Base-by-base conservation (phyloP, 495 filamentous ascomycete species). In the Hyaloscypha variabilis region DNA sequence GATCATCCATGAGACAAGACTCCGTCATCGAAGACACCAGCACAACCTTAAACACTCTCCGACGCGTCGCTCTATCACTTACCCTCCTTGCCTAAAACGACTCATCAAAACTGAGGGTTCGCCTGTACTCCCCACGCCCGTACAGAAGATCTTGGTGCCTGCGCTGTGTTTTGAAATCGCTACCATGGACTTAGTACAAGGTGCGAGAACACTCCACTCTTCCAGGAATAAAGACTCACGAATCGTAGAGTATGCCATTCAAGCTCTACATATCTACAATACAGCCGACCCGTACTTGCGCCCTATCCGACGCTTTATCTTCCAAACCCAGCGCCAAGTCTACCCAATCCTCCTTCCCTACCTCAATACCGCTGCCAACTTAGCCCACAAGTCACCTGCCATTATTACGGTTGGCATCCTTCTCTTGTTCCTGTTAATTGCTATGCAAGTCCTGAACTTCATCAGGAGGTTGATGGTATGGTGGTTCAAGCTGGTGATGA, bases 401-500 rank as follows among this genome's bases (percentile, higher is more conserved):
- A 66, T 67, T 1, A 28, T 70, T 19, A 58, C 42, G 0, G 58
- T 69, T 19, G 69, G 66, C 30, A 30, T 73, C n/a, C 49, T 73
- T 2, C 17, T 73, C 13, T 52, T 69, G 4, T 58, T 66, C 29
- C 52, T 73, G 2, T 24, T 67, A 29, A 59, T 73, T 5, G 25
- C 49, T 29, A 36, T 73, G 29, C 66, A 73, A 49, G 54, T 73
- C 6, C 58, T 73, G 52, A 69, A 64, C 60, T 25, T 68, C 73
- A 75, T 89, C 28, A 85, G 85, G 55, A 82, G 90, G 39, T 75
- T 91, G 2, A 76, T 96, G 60, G 79, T 92, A 72, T 94, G 85
- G 74, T 92, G 91, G 86, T 81, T 91, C n/a, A 72, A 78, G 49
- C 71, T 94, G 54, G 81, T 78, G 6, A 71, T 90, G 62, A 73